A percentile compares a stretch with the other conserved stretches of the same genome.
phyloP scores from a whole-genome alignment of 2,329 filamentous ascomycete genomes.

The Helotiales sp. region DNA sequence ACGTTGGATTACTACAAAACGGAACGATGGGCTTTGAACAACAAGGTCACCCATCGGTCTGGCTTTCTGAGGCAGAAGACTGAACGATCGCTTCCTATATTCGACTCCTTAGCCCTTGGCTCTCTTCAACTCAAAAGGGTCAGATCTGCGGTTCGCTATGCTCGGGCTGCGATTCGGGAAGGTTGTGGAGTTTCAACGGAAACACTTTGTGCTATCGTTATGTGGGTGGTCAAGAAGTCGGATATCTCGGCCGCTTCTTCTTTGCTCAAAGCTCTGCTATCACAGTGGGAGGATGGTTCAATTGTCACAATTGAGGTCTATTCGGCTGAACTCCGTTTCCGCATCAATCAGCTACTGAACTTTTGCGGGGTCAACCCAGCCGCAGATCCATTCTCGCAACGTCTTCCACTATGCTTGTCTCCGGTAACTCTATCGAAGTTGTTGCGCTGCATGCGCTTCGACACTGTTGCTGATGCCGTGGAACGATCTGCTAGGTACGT shows the following conservation, averaged over 20 bases:
- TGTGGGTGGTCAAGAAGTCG: constrained; percentile 21
- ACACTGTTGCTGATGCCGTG: constrained; percentile 16
- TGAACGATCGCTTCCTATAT: constrained; percentile 26
- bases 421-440: constrained; percentile 18
- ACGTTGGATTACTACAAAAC: constrained; percentile 9
- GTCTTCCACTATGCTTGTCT: constrained; percentile 13
- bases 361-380: constrained; percentile 26
- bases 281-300: constrained; percentile 19
- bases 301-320: constrained; percentile 13
- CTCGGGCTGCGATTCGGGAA: constrained; percentile 31
- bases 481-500: constrained; percentile 6
- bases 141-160: constrained; percentile 24
- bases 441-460: constrained; percentile 21
- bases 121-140: constrained; percentile 24
- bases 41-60: constrained; percentile 22
- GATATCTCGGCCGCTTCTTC: constrained; percentile 26
- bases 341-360: constrained; percentile 25
- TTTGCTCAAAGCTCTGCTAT: constrained; percentile 26
- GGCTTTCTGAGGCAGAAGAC: constrained; percentile 26
- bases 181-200: constrained; percentile 21
- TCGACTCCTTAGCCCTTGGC: constrained; percentile 31
- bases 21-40: constrained; percentile 26
- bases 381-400: constrained; percentile 1
- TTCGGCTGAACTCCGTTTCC: constrained; percentile 17
- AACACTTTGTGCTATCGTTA: constrained; percentile 24